Percentiles rank a stretch among this genome's conserved stretches.
Evolutionary conservation across 148 eudicot species (phyloP).

Genomic region (Pouteria glomerata): DNA sequence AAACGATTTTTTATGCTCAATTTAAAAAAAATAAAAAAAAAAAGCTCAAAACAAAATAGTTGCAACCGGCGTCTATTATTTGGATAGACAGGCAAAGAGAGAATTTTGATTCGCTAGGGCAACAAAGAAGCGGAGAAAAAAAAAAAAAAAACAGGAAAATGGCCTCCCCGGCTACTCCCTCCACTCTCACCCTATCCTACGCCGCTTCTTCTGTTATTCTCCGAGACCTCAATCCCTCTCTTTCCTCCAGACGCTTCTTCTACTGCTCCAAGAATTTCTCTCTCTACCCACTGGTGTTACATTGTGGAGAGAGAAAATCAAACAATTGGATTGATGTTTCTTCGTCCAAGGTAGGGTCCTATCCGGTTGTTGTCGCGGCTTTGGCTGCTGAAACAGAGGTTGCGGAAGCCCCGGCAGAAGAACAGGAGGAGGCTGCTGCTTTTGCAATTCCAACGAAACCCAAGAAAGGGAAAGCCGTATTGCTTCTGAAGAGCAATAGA

Average conservation of each 20-base stretch:
- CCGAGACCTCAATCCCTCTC: no score
- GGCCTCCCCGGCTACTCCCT: background rate
- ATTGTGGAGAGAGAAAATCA: background rate
- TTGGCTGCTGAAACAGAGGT: slow-evolving; percentile 45
- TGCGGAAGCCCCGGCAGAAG: slow-evolving; percentile 25
- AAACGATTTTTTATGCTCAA: no score
- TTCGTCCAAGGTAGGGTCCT: background rate
- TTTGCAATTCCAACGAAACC: slow-evolving; percentile 42
- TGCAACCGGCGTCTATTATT: no score
- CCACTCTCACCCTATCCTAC: background rate
- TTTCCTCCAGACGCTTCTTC: background rate
- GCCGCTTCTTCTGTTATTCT: slow-evolving; percentile 5
- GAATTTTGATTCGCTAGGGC: no score
- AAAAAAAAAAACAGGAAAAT: no score
- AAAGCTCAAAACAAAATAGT: no score
- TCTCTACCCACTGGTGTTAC: slow-evolving; percentile 5
- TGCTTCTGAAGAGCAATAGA: slow-evolving; percentile 77
- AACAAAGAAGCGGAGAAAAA: no score
- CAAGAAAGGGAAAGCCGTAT: slow-evolving; percentile 91
- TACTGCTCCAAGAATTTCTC: slow-evolving; percentile 1
- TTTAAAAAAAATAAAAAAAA: no score
- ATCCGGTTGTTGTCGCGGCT: slow-evolving; percentile 45
- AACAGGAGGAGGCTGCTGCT: slow-evolving; percentile 21
- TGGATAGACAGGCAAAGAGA: no score
- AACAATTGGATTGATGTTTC: slow-evolving; percentile 6